Conservation (phyloP, 495 filamentous ascomycete genomes). For the Aspergillus avenaceus region DNA sequence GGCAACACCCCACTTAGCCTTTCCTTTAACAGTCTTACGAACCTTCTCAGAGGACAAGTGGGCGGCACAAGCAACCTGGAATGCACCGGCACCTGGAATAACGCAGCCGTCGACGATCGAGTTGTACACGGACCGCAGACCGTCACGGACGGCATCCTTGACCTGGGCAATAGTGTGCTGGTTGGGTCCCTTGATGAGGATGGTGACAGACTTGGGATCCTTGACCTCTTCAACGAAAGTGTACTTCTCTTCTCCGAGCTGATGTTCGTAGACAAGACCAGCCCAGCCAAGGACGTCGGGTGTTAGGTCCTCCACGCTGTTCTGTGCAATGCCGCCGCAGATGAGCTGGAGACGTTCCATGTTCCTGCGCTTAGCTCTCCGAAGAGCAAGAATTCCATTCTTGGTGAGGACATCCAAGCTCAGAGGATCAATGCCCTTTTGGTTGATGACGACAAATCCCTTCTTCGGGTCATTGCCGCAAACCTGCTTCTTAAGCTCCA, state of each 20-base stretch:
- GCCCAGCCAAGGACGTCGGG: conserved; percentile 95
- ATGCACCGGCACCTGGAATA: conserved; percentile 90
- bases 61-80: conserved; percentile 91
- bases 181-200: conserved; percentile 97
- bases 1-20: conserved; percentile 90
- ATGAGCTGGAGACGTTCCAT: conserved; percentile 97
- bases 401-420: conserved; percentile 94
- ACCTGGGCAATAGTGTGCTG: conserved; percentile 94
- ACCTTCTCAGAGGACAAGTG: conserved; percentile 82
- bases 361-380: conserved; percentile 93
- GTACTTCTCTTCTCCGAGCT: conserved; percentile 97
- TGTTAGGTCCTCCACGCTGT: conserved; percentile 89
- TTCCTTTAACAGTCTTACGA: conserved; percentile 86
- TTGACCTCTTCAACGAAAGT: conserved; percentile 99
- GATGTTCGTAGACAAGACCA: conserved; percentile 93
- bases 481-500: conserved; percentile 96
- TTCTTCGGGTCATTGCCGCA: conserved; percentile 94
- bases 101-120: conserved; percentile 96
- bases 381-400: conserved; percentile 93
- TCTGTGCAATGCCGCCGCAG: conserved; percentile 85
- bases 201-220: conserved; percentile 96
- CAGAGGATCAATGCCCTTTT: conserved; percentile 97
- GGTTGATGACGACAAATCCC: conserved; percentile 96
- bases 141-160: conserved; percentile 95
- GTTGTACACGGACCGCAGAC: conserved; percentile 92